Evolutionary conservation across 177 flowering plant genomes (phyloP).

Genomic region (Tripterygium wilfordii): DNA sequence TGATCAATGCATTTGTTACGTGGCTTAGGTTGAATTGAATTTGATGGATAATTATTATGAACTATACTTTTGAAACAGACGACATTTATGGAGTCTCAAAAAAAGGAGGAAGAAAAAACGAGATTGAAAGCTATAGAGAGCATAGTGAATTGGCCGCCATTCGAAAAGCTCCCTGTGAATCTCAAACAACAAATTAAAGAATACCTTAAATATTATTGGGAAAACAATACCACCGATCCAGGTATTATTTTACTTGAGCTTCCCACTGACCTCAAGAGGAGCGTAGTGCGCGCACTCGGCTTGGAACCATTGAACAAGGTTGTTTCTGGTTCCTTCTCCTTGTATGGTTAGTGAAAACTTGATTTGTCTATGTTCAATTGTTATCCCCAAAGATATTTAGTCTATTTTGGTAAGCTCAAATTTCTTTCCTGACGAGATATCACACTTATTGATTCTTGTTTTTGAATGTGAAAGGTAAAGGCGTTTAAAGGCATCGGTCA

Average conservation of each 20-base stretch:
- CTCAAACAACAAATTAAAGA: background rate
- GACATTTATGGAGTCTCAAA: constrained; percentile 6
- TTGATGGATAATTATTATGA: no score
- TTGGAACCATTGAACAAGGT: background rate
- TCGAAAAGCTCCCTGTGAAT: background rate
- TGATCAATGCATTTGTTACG: no score
- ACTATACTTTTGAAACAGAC: no score
- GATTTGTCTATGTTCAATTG: no score
- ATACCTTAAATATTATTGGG: background rate
- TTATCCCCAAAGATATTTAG: no score
- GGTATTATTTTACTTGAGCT: background rate
- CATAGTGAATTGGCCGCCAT: background rate
- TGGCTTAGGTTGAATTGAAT: no score
- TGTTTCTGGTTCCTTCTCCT: no score
- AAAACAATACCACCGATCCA: no score
- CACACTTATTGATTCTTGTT: no score
- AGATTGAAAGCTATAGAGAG: background rate
- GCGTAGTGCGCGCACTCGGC: background rate
- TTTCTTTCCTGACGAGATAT: no score
- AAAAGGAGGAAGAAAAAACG: background rate
- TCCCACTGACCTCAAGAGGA: background rate
- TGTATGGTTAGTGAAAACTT: no score
- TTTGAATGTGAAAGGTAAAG: constrained; percentile 44
- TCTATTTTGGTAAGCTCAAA: no score
- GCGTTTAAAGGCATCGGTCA: constrained; percentile 63